Evolutionary conservation across 306 rosid genomes (phyloP).

Genomic region (Cucurbita maxima): DNA sequence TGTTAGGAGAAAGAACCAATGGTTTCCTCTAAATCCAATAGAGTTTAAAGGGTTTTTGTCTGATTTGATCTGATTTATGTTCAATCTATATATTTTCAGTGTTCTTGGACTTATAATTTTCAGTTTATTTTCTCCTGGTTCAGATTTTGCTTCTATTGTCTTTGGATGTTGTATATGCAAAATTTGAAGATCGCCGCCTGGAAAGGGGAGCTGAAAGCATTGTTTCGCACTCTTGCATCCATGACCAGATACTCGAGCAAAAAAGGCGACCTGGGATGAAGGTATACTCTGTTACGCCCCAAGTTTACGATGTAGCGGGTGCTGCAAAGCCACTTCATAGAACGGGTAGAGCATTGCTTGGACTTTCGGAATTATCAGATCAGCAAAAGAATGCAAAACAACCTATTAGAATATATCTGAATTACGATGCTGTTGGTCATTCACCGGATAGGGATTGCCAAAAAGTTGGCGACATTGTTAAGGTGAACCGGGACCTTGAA

Average conservation of each 20-base stretch:
- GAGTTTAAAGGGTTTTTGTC: not conserved
- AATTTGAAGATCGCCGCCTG: conserved; percentile 19
- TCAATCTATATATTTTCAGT: not conserved
- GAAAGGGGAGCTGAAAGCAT: conserved; percentile 33
- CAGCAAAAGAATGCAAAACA: conserved; percentile 44
- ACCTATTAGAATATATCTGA: conserved; percentile 86
- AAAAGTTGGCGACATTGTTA: conserved; percentile 62
- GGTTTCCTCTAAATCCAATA: not conserved
- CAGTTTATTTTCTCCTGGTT: not conserved
- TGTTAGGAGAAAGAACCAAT: not conserved
- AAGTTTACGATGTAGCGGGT: conserved; percentile 43
- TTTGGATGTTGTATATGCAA: conserved; percentile 36
- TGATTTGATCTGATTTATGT: not conserved
- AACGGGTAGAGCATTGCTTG: conserved; percentile 73
- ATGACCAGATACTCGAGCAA: conserved; percentile 84
- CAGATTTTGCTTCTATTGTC: conserved; percentile 52
- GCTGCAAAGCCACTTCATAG: conserved; percentile 33
- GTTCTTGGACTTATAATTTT: not conserved
- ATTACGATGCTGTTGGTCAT: conserved; percentile 97
- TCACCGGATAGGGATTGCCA: conserved; percentile 86
- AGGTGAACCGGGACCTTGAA: conserved; percentile 35
- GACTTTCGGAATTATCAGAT: conserved; percentile 22
- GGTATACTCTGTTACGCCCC: conserved; percentile 82
- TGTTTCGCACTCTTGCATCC: conserved; percentile 89
- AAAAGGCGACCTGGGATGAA: conserved; percentile 79